Percentiles rank a stretch among this genome's conserved stretches.
Evolutionary conservation across 768 basidiomycete genomes (phyloP).

Genomic region (Psilocybe tampanensis): DNA sequence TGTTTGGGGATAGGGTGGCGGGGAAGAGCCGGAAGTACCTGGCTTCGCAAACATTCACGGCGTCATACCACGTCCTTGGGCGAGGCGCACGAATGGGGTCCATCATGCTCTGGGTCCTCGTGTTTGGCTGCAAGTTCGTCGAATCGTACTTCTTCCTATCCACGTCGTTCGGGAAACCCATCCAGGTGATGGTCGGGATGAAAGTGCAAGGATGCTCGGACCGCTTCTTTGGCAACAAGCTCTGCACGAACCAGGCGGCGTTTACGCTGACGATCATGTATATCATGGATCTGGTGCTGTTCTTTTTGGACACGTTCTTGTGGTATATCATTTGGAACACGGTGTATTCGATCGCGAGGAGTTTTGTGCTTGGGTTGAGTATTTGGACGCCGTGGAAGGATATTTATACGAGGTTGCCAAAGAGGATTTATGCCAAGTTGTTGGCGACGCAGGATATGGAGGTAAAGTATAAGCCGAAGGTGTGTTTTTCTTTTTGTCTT

Average conservation of each 20-base stretch:
- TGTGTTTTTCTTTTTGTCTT: slow-evolving; percentile 34
- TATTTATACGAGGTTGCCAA: slow-evolving; percentile 93
- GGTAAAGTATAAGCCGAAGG: slow-evolving; percentile 99
- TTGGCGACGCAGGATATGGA: slow-evolving; percentile 96
- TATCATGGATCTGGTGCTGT: slow-evolving; percentile 95
- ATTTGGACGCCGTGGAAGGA: slow-evolving; percentile 99
- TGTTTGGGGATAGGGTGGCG: slow-evolving; percentile 98
- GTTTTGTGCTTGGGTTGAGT: slow-evolving; percentile 88
- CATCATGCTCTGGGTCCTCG: slow-evolving; percentile 82
- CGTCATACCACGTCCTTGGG: slow-evolving; percentile 81
- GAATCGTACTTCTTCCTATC: slow-evolving; percentile 99
- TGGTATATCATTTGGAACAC: slow-evolving; percentile 99
- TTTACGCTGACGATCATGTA: slow-evolving; percentile 98
- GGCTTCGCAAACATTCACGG: slow-evolving; percentile 97
- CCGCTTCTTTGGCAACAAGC: slow-evolving; percentile 77
- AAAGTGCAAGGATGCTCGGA: slow-evolving; percentile 90
- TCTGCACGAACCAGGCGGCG: slow-evolving; percentile 92
- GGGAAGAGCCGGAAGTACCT: slow-evolving; percentile 97
- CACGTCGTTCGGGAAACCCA: slow-evolving; percentile 90
- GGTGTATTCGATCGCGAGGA: slow-evolving; percentile 85
- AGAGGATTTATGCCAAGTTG: slow-evolving; percentile 95
- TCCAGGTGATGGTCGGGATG: slow-evolving; percentile 96
- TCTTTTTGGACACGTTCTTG: slow-evolving; percentile 99
- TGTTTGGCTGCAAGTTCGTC: slow-evolving; percentile 95
- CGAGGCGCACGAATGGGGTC: slow-evolving; percentile 74